phyloP scores from a whole-genome alignment of 2,329 filamentous ascomycete species.

The Podosphaera aphanis region DNA sequence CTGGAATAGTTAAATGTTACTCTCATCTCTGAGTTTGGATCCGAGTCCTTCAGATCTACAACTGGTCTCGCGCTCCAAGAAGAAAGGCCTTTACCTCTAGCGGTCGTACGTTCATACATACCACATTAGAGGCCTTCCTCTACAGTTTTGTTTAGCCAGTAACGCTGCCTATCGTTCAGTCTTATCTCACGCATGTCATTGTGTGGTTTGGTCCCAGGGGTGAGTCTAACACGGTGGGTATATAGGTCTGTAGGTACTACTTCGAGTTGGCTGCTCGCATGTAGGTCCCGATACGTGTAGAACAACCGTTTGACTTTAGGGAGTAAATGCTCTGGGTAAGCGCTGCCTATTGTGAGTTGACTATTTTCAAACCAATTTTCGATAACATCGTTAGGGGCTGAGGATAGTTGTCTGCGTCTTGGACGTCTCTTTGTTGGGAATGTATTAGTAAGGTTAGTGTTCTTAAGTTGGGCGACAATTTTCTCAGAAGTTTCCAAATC shows the following conservation, averaged over 20 bases:
- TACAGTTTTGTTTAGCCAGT: neutral
- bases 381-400: too few species aligned
- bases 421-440: too few species aligned
- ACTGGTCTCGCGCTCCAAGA: neutral
- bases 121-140: too few species aligned
- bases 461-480: too few species aligned
- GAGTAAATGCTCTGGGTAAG: neutral
- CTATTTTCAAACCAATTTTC: too few species aligned
- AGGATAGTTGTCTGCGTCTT: too few species aligned
- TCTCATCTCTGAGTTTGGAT: neutral
- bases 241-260: neutral
- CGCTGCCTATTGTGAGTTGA: neutral
- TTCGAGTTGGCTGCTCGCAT: neutral
- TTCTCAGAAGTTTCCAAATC: too few species aligned
- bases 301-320: neutral
- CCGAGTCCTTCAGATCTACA: neutral
- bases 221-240: neutral
- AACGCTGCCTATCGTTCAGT: neutral
- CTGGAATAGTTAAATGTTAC: constrained; percentile 3
- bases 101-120: too few species aligned
- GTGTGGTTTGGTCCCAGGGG: neutral
- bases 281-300: constrained; percentile 1
- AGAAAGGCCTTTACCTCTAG: too few species aligned
- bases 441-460: too few species aligned
- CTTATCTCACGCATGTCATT: neutral